Conservation (phyloP, 2,329 filamentous ascomycete species). For the Rhynchosporium secalis region DNA sequence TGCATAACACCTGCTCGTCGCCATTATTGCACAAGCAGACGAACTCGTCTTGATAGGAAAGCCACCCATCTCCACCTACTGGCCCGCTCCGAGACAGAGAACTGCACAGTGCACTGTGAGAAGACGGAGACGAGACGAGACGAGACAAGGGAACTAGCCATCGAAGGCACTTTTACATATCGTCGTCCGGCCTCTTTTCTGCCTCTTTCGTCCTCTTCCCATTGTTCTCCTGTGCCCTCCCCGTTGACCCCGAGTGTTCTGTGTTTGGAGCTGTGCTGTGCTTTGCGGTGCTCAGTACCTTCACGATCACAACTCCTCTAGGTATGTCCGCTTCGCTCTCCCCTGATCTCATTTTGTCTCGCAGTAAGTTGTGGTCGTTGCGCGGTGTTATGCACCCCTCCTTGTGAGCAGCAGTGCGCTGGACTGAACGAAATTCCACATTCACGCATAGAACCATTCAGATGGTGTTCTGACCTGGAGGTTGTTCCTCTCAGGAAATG, state of each 20-base stretch:
- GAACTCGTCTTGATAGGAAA: constrained; percentile 25
- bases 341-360: constrained; percentile 15
- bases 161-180: constrained; percentile 2
- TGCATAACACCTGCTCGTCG: too few relatives aligned
- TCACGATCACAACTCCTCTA: constrained; percentile 25
- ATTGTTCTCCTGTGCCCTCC: constrained; percentile 9
- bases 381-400: constrained; percentile 22
- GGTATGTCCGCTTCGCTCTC: constrained; percentile 29
- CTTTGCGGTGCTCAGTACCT: constrained; percentile 30
- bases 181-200: constrained; percentile 26
- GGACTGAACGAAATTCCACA: constrained; percentile 6
- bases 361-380: constrained; percentile 4
- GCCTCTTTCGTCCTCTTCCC: constrained; percentile 20
- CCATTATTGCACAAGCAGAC: constrained; percentile 21
- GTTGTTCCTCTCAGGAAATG: constrained; percentile 7
- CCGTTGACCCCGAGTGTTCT: constrained; percentile 25
- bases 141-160: not conserved
- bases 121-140: not conserved
- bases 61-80: constrained; percentile 28
- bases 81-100: constrained; percentile 21
- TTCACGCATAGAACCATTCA: constrained; percentile 5
- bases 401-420: constrained; percentile 15
- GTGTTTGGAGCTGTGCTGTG: constrained; percentile 31
- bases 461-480: constrained; percentile 12
- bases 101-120: not conserved